Evolutionary conservation across 371 early-diverging fungal genomes (phyloP), one percentile per base, ranked within the genome.

Genomic region (Circinella minor): DNA sequence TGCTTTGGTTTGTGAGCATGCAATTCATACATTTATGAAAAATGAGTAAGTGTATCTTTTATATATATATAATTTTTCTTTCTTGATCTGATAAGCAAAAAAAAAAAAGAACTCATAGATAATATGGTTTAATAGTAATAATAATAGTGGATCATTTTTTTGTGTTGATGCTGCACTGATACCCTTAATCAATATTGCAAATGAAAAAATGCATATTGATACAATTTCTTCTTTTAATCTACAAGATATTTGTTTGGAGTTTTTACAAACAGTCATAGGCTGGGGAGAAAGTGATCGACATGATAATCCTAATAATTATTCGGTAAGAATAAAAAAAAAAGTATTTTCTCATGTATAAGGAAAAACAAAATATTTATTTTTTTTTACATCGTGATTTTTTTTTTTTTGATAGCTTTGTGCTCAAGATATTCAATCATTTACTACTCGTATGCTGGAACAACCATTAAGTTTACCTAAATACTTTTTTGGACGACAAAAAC

Each of bases 151-250:
- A 27, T n/a, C 34, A 6, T 72, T 77, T 48, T 75, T 76, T 46
- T 81, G 75, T 54, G 70, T 79, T 9, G 74, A 82, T 61, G 78
- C 82, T 20, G 66, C 73, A 1, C 43, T 81, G 13, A 79, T 79
- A 54, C 77, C 82, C 14, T 17, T 78, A 55, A 36, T 73, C 57
- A 49, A 72, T 63, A 55, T 49, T 36, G 68, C 55, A 6, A 47
- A 63, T 34, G 20, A 47, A 34, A 10, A 61, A n/a, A 67, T 37
- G 18, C 37, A 63, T 15, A n/a, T 57, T n/a, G 70, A 49, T 38
- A 36, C 36, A 4, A 57, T 6, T 54, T 4, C 62, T 61, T 36
- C 38, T 27, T 15, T 55, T 34, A 37, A 8, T 15, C 51, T n/a
- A 11, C 67, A 20, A 61, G 55, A 48, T 27, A 39, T 72, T 18